These are phyloP conservation scores for Fusarium humuli DNA, from an alignment of 2,329 filamentous ascomycete genomes.

Conservation along the genomic window DNA sequence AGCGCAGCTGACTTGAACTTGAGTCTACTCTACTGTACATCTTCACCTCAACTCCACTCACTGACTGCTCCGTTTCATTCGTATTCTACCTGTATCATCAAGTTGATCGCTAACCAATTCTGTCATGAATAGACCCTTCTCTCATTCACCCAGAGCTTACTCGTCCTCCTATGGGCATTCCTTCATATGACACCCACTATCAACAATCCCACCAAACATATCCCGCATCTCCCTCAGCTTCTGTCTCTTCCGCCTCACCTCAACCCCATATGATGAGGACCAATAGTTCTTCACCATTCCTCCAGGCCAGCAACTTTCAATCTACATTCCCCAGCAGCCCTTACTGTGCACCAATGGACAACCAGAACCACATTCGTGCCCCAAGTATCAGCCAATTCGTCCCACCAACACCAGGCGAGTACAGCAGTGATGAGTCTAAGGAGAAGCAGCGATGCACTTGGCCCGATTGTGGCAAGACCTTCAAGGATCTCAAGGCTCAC, in stretches of 20 bases:
- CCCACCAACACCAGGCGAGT: slow-evolving; percentile 70
- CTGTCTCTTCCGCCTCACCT: slow-evolving; percentile 65
- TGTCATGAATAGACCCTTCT: slow-evolving; percentile 61
- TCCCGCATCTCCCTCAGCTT: slow-evolving; percentile 73
- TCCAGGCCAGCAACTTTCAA: slow-evolving; percentile 66
- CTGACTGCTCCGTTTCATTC: neutral
- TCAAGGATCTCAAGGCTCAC: slow-evolving; percentile 93
- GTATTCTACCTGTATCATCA: neutral
- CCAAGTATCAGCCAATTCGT: slow-evolving; percentile 77
- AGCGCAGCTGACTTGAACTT: slow-evolving; percentile 27
- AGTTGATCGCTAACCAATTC: slow-evolving; percentile 53
- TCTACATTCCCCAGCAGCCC: slow-evolving; percentile 66
- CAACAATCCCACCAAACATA: slow-evolving; percentile 61
- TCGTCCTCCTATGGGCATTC: slow-evolving; percentile 59
- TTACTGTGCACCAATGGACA: slow-evolving; percentile 60
- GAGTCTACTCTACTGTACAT: neutral
- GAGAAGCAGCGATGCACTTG: slow-evolving; percentile 82
- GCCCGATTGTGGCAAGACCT: slow-evolving; percentile 84
- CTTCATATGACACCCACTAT: slow-evolving; percentile 62
- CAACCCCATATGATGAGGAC: slow-evolving; percentile 62
- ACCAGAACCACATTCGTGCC: slow-evolving; percentile 64
- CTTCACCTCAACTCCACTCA: slow-evolving; percentile 28
- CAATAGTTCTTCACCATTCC: slow-evolving; percentile 74
- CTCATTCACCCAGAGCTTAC: slow-evolving; percentile 67
- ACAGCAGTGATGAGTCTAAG: slow-evolving; percentile 71